These are phyloP conservation scores for Ustilaginoidea virens DNA, from an alignment of 2,329 filamentous ascomycete genomes.

Conservation along the genomic window DNA sequence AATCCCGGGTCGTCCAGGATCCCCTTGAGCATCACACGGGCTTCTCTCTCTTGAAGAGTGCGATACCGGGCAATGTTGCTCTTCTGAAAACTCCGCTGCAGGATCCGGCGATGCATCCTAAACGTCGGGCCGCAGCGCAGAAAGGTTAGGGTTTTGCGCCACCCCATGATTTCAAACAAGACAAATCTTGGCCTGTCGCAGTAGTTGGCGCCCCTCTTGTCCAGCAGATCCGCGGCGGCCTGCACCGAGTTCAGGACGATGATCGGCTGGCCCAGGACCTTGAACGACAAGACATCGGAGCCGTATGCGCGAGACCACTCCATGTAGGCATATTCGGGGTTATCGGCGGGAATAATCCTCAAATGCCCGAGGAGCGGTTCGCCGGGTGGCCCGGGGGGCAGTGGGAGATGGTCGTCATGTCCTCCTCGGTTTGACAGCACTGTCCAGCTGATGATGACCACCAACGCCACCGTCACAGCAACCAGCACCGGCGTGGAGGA, in stretches of 20 bases:
- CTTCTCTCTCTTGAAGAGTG: slow-evolving; percentile 20
- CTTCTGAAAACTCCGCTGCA: slow-evolving; percentile 27
- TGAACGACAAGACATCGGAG: slow-evolving; percentile 18
- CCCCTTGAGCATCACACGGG: slow-evolving; percentile 13
- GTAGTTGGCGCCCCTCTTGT: slow-evolving; percentile 27
- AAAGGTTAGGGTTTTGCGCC: slow-evolving; percentile 30
- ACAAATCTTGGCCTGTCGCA: slow-evolving; percentile 28
- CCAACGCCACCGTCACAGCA: no score
- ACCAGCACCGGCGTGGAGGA: no score
- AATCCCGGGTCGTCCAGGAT: slow-evolving; percentile 15
- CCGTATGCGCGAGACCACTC: slow-evolving; percentile 33
- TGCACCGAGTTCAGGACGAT: slow-evolving; percentile 28
- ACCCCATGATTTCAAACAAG: slow-evolving; percentile 27
- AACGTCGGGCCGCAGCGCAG: slow-evolving; percentile 25
- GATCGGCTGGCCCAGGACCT: slow-evolving; percentile 17
- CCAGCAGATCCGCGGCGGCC: slow-evolving; percentile 27
- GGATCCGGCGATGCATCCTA: slow-evolving; percentile 25
- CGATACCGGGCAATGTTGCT: slow-evolving; percentile 19
- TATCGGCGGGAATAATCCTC: slow-evolving; percentile 22
- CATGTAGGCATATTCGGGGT: slow-evolving; percentile 16
- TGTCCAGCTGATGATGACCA: no score
- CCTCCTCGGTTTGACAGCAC: no score
- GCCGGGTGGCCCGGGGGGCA: slow-evolving; percentile 18
- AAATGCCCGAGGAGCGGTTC: slow-evolving; percentile 27
- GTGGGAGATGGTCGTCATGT: no score